Conservation (phyloP, 768 basidiomycete genomes). For the Mycena latifolia region DNA sequence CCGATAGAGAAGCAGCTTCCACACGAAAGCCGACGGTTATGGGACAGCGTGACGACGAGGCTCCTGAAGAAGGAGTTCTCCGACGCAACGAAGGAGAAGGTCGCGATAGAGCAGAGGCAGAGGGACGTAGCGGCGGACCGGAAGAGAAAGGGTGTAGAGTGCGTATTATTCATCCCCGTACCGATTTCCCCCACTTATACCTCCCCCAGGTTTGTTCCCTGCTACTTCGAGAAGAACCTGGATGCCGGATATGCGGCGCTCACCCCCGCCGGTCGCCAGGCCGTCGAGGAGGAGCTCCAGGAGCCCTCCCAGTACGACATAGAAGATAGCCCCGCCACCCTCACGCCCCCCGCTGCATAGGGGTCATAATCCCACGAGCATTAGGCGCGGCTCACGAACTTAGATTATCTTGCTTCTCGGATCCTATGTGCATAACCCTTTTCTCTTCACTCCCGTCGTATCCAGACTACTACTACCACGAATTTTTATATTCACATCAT, state of each 20-base stretch:
- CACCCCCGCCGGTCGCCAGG: conserved; percentile 75
- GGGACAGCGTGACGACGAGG: conserved; percentile 85
- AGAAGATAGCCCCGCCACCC: conserved; percentile 36
- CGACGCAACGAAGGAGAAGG: conserved; percentile 94
- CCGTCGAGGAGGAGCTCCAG: conserved; percentile 79
- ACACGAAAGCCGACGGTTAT: conserved; percentile 87
- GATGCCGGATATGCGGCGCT: conserved; percentile 75
- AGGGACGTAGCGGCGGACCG: conserved; percentile 90
- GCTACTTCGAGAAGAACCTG: conserved; percentile 80
- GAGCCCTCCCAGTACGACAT: conserved; percentile 49
- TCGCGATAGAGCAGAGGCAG: conserved; percentile 93
- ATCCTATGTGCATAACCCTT: not conserved
- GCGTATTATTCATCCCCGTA: conserved; percentile 51
- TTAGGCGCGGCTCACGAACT: not conserved
- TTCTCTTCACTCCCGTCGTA: too few relatives aligned
- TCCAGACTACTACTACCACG: not conserved
- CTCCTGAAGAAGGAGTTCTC: conserved; percentile 88
- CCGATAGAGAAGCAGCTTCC: conserved; percentile 84
- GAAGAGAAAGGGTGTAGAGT: conserved; percentile 85
- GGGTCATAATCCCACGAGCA: too few relatives aligned
- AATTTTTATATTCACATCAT: conserved; percentile 12
- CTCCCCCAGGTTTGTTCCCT: conserved; percentile 47
- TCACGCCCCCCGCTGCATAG: not conserved
- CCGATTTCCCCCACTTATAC: not conserved
- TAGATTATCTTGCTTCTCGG: conserved; percentile 20